Base-by-base conservation (phyloP, 176 grass and related monocot species). In the Phragmites australis region DNA sequence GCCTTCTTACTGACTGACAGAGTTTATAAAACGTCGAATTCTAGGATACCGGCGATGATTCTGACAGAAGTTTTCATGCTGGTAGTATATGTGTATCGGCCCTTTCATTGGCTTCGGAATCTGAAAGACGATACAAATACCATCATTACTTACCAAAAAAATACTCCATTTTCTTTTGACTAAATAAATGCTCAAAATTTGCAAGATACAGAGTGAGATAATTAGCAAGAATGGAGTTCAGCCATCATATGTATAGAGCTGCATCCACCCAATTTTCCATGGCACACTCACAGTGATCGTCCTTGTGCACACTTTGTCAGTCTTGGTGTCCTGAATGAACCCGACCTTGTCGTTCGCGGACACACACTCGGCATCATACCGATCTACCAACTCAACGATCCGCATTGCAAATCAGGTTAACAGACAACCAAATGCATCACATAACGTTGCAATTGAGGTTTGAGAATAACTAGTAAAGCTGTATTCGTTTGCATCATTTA, bases 11-110 rank as follows among this genome's bases (percentile, higher is more conserved):
- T 84, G 25, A 87, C 72, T 61, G 16, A 60, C 13, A 57, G 53
- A 37, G 4, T 55, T 30, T 19, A 27, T 51, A n/a, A 17, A 60
- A 13, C 6, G 42, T 31, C 0, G 1, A 9, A 25, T 49, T 76
- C 2, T 68, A 81, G 31, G 30, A 31, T 70, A 98, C 96, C 96
- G 89, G 39, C 92, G 88, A 88, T 99, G 96, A 43, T 99, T 99
- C 65, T 99, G 92, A 47, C 93, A 95, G 86, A 93, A 99, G 56
- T 99, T 93, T 53, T 93, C 92, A 6, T 95, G 86, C 84, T 95
- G 83, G 34, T 99, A 95, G 68, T 99, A 95, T 66, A 93, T 78
- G 66, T 93, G 88, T 86, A 99, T 61, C 19, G 96, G 96, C 42
- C 86, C 84, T 50, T 89, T 91, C 90, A 95, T 95, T 1, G 64